Evolutionary conservation across 805 yeast genomes (phyloP), one percentile per base, ranked within the genome.

Genomic region (Yamadazyma kitorensis): DNA sequence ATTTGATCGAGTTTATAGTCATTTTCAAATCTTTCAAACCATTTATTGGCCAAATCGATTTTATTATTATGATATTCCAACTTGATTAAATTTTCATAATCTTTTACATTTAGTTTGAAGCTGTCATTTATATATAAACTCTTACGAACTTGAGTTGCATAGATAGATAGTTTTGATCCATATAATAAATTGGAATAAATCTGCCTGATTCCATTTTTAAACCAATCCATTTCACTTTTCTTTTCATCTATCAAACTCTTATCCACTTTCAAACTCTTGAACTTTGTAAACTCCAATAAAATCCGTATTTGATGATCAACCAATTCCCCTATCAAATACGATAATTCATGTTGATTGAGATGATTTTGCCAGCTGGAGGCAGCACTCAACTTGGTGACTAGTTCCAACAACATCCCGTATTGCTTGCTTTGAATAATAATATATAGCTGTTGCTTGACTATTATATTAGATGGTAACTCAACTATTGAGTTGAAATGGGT

Each of bases 61-160:
- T 64, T 66, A n/a, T 39, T 41, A 45, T 61, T 65, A 34, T 47
- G 40, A 32, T 57, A 45, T 41, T 67, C 72, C 33, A 66, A 46
- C 27, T 32, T 14, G 13, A 66, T 55, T 39, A 68, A 48, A 44
- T 63, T 67, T 39, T 67, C 72, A 41, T 53, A 64, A 46, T 68
- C 72, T 3, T 37, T 35, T 2, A 48, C 39, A 2, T 41, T 33
- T 18, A 61, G 39, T 20, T 32, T 34, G 29, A 47, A 47, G 2
- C 47, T 52, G 12, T n/a, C 9, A 16, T 12, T 12, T 13, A 11
- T 11, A 35, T 54, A 46, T 17, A 55, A 34, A 32, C 43, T 36
- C 1, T 29, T 27, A 27, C 54, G 43, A 23, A 47, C 44, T 5
- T 34, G 32, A 17, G 35, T 25, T 10, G 41, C 40, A 36, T 61